These are phyloP conservation scores for Hibiscus tridactylites DNA, from an alignment of 345 rosid genomes.

Conservation along the genomic window DNA sequence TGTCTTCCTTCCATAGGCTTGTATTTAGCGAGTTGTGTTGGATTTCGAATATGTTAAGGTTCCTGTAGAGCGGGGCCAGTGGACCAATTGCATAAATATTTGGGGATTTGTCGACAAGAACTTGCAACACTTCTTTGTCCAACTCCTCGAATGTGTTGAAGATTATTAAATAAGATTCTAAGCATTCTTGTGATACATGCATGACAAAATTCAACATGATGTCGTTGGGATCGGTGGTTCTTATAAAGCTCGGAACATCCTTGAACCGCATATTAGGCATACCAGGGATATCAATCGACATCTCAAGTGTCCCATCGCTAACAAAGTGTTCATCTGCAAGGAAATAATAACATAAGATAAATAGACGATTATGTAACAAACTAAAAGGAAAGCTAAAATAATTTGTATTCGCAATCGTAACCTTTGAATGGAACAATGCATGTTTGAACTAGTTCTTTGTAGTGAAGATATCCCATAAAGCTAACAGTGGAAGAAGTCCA, in stretches of 20 bases:
- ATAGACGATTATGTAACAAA: too few species aligned
- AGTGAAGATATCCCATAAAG: background rate
- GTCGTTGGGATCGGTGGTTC: slow-evolving; percentile 22
- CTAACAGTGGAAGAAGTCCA: background rate
- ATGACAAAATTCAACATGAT: slow-evolving; percentile 14
- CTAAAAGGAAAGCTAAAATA: background rate
- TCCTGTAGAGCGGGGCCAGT: slow-evolving; percentile 23
- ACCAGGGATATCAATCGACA: slow-evolving; percentile 28
- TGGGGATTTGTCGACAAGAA: slow-evolving; percentile 16
- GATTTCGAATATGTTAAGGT: slow-evolving; percentile 4
- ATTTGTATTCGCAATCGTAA: background rate
- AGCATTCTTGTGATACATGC: slow-evolving; percentile 15
- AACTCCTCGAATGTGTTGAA: slow-evolving; percentile 21
- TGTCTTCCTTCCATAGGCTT: slow-evolving; percentile 12
- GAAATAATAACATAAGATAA: background rate
- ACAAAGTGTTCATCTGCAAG: slow-evolving; percentile 15
- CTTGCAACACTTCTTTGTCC: slow-evolving; percentile 17
- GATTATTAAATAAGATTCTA: slow-evolving; percentile 23
- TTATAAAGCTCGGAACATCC: slow-evolving; percentile 30
- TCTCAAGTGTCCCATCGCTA: slow-evolving; percentile 22
- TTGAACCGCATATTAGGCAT: slow-evolving; percentile 25
- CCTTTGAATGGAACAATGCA: background rate
- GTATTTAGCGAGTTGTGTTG: background rate
- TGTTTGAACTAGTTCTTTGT: background rate
- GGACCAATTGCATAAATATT: slow-evolving; percentile 28